Conservation (phyloP, 352 stramenopile genomes). For the Phytophthora kernoviae region DNA sequence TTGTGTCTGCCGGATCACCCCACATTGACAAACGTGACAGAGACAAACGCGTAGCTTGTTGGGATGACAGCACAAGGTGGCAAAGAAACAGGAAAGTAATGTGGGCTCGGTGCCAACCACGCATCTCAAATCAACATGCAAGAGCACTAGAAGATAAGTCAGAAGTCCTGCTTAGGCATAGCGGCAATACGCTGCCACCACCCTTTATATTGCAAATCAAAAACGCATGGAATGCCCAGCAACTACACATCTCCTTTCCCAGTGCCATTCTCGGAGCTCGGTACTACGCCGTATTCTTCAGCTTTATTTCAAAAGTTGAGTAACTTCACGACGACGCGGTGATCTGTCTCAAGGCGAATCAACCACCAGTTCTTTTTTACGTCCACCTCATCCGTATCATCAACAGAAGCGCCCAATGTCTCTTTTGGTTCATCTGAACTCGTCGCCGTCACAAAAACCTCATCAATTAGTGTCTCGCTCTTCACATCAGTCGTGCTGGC, state of each 20-base stretch:
- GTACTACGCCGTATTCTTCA: no score
- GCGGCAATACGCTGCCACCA: slow-evolving; percentile 5
- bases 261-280: no score
- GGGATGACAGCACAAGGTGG: no score
- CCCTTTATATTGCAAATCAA: slow-evolving; percentile 32
- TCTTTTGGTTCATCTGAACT: slow-evolving; percentile 6
- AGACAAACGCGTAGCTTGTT: no score
- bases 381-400: slow-evolving; percentile 23
- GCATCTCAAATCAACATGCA: neutral
- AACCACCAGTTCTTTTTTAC: slow-evolving; percentile 40
- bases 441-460: slow-evolving; percentile 21
- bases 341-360: slow-evolving; percentile 10
- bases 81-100: no score
- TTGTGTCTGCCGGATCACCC: no score
- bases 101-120: no score
- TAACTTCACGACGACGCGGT: neutral
- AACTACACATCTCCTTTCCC: neutral
- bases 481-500: slow-evolving; percentile 39
- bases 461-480: slow-evolving; percentile 33
- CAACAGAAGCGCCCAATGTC: slow-evolving; percentile 5
- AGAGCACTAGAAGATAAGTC: slow-evolving; percentile 16
- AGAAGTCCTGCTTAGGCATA: neutral
- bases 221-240: slow-evolving; percentile 15
- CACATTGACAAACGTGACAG: no score
- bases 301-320: slow-evolving; percentile 4